Evolutionary conservation across 345 rosid genomes (phyloP).

Genomic region (Syzygium aqueum): DNA sequence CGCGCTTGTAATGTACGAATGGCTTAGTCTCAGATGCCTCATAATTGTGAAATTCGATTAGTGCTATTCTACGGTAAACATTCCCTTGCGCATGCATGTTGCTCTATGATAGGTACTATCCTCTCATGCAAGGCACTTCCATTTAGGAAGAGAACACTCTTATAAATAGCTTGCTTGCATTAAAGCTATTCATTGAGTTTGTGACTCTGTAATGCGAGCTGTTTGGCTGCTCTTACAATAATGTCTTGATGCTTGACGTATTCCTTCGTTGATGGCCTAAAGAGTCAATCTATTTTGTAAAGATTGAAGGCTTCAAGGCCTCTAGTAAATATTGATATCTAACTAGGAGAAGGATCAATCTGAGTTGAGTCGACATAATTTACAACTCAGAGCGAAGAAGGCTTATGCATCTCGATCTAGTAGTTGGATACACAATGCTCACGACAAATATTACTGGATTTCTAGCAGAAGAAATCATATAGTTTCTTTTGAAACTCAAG

Average conservation of each 20-base stretch:
- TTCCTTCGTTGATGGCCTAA: not conserved
- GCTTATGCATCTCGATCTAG: no score
- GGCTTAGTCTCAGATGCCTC: not conserved
- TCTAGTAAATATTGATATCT: no score
- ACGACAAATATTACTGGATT: not conserved
- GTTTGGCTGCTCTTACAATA: not conserved
- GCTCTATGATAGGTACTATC: not conserved
- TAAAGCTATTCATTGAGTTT: not conserved
- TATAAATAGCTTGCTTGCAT: not conserved
- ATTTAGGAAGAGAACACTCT: not conserved
- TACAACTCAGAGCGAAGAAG: not conserved
- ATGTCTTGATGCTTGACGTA: not conserved
- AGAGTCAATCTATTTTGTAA: not conserved
- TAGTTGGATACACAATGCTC: not conserved
- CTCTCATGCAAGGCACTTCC: not conserved
- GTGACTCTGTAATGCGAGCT: not conserved
- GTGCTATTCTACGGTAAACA: not conserved
- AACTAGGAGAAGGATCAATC: not conserved
- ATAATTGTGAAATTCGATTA: not conserved
- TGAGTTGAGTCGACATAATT: not conserved
- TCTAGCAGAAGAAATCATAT: not conserved
- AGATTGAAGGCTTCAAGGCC: not conserved
- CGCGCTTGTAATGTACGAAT: conserved; percentile 32
- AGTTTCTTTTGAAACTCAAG: not conserved
- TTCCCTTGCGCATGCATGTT: not conserved